These are phyloP conservation scores for Ceratocystis huliohia DNA, from an alignment of 2,329 filamentous ascomycete genomes.

Conservation along the genomic window DNA sequence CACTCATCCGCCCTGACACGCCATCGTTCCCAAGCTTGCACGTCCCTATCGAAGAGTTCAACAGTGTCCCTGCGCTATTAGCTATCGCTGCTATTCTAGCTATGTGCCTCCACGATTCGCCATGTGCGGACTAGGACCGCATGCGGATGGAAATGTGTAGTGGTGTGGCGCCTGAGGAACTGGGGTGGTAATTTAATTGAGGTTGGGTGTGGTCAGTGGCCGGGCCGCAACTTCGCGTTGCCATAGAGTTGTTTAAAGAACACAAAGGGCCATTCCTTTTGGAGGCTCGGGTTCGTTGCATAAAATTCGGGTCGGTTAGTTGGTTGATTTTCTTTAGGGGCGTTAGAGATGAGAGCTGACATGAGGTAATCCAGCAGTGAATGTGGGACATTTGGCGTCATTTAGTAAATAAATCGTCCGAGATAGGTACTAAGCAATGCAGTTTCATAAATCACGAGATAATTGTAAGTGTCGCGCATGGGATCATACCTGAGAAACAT, in stretches of 20 bases:
- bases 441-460: no score
- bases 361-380: conserved; percentile 30
- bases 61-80: conserved; percentile 29
- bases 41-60: conserved; percentile 27
- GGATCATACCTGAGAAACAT: no score
- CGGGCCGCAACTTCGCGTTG: conserved; percentile 24
- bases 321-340: conserved; percentile 34
- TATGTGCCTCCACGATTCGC: conserved; percentile 39
- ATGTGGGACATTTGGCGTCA: conserved; percentile 32
- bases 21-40: conserved; percentile 36
- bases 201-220: conserved; percentile 39
- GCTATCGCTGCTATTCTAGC: conserved; percentile 38
- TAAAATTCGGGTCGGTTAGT: conserved; percentile 45
- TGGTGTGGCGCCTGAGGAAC: conserved; percentile 42
- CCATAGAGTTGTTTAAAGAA: conserved; percentile 41
- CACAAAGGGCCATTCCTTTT: conserved; percentile 47
- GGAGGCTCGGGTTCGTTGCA: conserved; percentile 43
- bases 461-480: no score
- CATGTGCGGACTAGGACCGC: conserved; percentile 41
- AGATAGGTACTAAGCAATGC: background rate
- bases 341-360: conserved; percentile 29
- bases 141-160: conserved; percentile 40
- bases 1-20: conserved; percentile 45
- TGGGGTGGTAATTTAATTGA: conserved; percentile 36
- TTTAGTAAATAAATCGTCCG: conserved; percentile 7